Percentiles rank a stretch among this genome's conserved stretches.
phyloP scores from a whole-genome alignment of 2,329 filamentous ascomycete species.

The Cordyceps militaris region DNA sequence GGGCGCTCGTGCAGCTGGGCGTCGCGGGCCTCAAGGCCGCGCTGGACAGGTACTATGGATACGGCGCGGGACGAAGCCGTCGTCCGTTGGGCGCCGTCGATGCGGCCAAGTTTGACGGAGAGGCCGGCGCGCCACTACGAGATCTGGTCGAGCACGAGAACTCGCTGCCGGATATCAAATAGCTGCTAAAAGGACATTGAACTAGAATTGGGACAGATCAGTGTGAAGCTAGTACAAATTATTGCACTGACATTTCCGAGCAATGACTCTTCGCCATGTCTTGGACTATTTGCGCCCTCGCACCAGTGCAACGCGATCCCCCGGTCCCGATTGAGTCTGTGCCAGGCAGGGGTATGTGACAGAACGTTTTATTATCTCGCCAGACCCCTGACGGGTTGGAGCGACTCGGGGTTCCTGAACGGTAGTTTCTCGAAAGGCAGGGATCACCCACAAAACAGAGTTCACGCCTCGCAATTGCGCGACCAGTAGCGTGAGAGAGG shows the following conservation, averaged over 20 bases:
- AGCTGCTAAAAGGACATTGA: too few relatives aligned
- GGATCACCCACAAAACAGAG: slow-evolving; percentile 11
- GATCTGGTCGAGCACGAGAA: slow-evolving; percentile 19
- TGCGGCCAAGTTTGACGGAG: slow-evolving; percentile 18
- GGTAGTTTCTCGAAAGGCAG: too few relatives aligned
- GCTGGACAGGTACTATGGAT: slow-evolving; percentile 18
- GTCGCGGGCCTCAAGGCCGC: slow-evolving; percentile 24
- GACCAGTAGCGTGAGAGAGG: not conserved
- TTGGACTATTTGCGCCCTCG: not conserved
- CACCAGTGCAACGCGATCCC: not conserved
- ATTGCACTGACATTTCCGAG: not conserved
- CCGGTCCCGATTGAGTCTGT: not conserved
- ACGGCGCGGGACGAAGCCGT: slow-evolving; percentile 20
- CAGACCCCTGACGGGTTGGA: too few relatives aligned
- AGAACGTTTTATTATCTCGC: too few relatives aligned
- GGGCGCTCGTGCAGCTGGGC: slow-evolving; percentile 24
- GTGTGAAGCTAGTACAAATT: not conserved
- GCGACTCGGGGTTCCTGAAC: too few relatives aligned
- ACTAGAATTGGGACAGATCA: too few relatives aligned
- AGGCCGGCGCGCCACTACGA: slow-evolving; percentile 16
- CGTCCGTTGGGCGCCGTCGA: slow-evolving; percentile 21
- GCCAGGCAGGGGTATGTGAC: too few relatives aligned
- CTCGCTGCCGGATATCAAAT: slow-evolving; percentile 13
- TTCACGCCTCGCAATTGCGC: not conserved
- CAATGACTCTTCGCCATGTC: not conserved